A percentile compares a stretch with the other conserved stretches of the same genome.
phyloP scores from a whole-genome alignment of 805 yeast genomes.

The Hanseniaspora clermontiae region DNA sequence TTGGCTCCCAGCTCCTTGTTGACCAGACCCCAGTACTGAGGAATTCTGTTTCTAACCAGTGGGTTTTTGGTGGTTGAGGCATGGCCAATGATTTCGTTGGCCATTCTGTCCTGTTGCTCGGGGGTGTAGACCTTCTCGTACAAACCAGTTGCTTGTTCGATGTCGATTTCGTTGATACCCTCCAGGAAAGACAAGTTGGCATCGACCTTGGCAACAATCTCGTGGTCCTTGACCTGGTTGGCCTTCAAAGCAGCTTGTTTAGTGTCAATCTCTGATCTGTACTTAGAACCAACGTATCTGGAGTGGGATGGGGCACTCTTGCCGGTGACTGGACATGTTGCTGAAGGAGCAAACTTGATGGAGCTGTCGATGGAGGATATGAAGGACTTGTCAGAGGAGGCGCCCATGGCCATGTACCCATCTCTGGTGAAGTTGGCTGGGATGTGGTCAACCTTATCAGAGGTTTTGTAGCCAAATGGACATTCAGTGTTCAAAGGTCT shows the following conservation, averaged over 20 bases:
- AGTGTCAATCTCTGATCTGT: constrained; percentile 13
- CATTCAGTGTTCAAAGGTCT: constrained; percentile 33
- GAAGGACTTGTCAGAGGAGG: constrained; percentile 41
- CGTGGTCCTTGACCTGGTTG: constrained; percentile 19
- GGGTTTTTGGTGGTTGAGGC: constrained; percentile 27
- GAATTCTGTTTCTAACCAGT: constrained; percentile 28
- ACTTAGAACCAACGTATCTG: constrained; percentile 25
- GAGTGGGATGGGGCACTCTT: constrained; percentile 18
- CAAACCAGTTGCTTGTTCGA: constrained; percentile 36
- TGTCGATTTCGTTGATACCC: constrained; percentile 34
- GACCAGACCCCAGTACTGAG: constrained; percentile 33
- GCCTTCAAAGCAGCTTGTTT: constrained; percentile 22
- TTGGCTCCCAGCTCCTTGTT: constrained; percentile 32
- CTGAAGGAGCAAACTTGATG: constrained; percentile 13
- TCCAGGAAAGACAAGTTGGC: constrained; percentile 28
- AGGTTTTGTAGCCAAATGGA: constrained; percentile 29
- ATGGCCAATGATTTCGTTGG: constrained; percentile 31
- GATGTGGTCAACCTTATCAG: constrained; percentile 23
- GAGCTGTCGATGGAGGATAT: constrained; percentile 33
- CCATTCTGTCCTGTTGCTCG: constrained; percentile 26
- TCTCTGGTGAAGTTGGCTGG: constrained; percentile 44
- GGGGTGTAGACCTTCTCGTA: constrained; percentile 31
- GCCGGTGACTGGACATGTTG: constrained; percentile 18
- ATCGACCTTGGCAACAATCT: constrained; percentile 28
- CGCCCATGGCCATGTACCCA: constrained; percentile 41